Base-by-base conservation (phyloP, 2,329 filamentous ascomycete species). In the Penicillium oxalicum region DNA sequence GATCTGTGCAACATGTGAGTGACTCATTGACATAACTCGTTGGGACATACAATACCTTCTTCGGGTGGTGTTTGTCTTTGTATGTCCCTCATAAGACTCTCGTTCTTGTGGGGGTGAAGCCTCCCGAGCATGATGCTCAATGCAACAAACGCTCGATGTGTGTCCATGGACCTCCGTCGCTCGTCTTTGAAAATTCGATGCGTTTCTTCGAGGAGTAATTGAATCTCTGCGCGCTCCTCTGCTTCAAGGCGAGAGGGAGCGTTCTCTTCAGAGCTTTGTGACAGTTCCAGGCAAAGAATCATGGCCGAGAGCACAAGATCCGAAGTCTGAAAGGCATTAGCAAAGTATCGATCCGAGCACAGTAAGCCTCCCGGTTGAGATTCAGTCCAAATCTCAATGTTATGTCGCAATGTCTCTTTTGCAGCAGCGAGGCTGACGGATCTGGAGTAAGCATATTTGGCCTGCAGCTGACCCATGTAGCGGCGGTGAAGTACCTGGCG, bases 271-370 rank as follows among this genome's bases (percentile, higher is more conserved):
- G 55, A 53, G n/a, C 56, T 54, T 35, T 60, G 58, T 1, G 58
- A 62, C 9, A 65, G 39, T 25, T 64, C 64, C 33, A 84, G 66
- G 52, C 79, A 83, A 3, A 85, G 58, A 11, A 84, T 74, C 74
- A 82, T 81, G 47, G 78, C 75, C 0, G 81, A 80, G 2, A 84
- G 72, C 44, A 85, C 66, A 44, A 80, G 84, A 59, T 85, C 81
- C 44, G 83, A 79, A 44, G 80, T 74, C 9, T 77, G 74, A 4
- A 84, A 65, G 0, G 77, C 78, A 3, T 75, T 77, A 18, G 82
- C 62, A 55, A 83, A 82, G 77, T 80, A 83, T 4, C 74, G 72
- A 34, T 77, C 73, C 28, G 72, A 68, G 51, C 71, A 68, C 11
- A 85, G 64, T 26, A 78, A 68, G 5, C 77, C 77, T 1, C 80